Percentiles rank a stretch among this genome's conserved stretches.
phyloP scores from a whole-genome alignment of 2,329 filamentous ascomycete genomes.

The Phialophora verrucosa region DNA sequence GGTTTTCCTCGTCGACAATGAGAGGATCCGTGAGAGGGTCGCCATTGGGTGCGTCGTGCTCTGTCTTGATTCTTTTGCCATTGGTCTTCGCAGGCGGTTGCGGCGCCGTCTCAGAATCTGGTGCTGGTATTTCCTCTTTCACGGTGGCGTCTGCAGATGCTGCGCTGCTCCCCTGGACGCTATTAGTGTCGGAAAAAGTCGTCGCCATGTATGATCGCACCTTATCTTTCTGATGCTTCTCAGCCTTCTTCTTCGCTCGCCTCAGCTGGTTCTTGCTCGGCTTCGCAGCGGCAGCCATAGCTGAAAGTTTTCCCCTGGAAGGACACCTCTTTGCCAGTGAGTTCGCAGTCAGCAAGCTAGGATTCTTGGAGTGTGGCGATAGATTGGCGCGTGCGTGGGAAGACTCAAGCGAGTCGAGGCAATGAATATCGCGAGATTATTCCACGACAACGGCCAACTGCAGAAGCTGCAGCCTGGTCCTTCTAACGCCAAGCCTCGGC shows the following conservation, averaged over 20 bases:
- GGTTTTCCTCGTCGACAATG: slow-evolving; percentile 69
- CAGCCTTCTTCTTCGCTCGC: slow-evolving; percentile 91
- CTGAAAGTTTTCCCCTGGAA: not conserved
- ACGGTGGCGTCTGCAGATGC: slow-evolving; percentile 19
- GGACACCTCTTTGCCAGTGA: not conserved
- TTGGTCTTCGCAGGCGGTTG: slow-evolving; percentile 20
- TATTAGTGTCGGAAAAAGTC: slow-evolving; percentile 14
- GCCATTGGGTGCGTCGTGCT: slow-evolving; percentile 49
- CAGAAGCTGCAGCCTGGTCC: not conserved
- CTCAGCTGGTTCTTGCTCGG: slow-evolving; percentile 93
- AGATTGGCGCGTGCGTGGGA: not conserved
- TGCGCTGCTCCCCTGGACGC: slow-evolving; percentile 28
- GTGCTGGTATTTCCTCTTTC: slow-evolving; percentile 1
- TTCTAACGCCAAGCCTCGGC: not conserved
- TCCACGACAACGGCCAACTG: not conserved
- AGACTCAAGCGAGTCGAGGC: not conserved
- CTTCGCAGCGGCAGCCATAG: slow-evolving; percentile 58
- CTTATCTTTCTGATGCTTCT: slow-evolving; percentile 80
- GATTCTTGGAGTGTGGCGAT: not conserved
- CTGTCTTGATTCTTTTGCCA: slow-evolving; percentile 30
- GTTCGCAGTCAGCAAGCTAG: not conserved
- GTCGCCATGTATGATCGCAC: slow-evolving; percentile 45
- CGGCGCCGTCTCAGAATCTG: slow-evolving; percentile 22
- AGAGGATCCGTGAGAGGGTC: slow-evolving; percentile 51
- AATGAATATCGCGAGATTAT: not conserved